Base-by-base conservation (phyloP, 1,284 basidiomycete genomes). In the Takashimella tepidaria region DNA sequence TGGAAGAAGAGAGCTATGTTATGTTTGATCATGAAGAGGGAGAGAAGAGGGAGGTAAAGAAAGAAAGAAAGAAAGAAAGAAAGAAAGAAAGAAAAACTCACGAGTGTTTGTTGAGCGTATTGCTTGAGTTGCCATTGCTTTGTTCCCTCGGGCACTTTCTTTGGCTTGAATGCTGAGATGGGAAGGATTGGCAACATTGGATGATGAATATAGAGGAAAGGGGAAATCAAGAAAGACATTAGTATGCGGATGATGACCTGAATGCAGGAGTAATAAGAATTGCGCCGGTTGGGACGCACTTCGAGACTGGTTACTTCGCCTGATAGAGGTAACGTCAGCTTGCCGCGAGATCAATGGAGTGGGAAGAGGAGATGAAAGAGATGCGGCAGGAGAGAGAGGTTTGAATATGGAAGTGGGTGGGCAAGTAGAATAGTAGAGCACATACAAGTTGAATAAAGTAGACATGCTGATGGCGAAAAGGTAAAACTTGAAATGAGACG, bases 111-210 rank as follows among this genome's bases (percentile, higher is more conserved):
- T 72, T 98, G 93, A 12, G 93, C 93, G 74, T 97, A 97, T 75
- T 95, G 92, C 73, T 93, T 85, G 60, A 98, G 79, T 77, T 97
- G 93, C 76, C 93, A 96, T 72, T 96, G 92, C 75, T 95, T 96
- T 27, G 92, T 95, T 41, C 92, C 92, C 74, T 95, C 92, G 6
- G 92, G 88, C 23, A 92, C 87, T 76, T 96, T 92, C 78, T 90
- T 92, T 42, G 92, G 92, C 73, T 95, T 95, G 82, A 97, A 97
- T n/a, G 92, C 74, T 77, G 54, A 16, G 11, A 11, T 10, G 55
- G 8, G 10, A 8, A 37, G 31, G 31, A 37, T 53, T 19, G 55
- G 55, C 16, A 5, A 43, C 12, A 12, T 16, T 21, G n/a, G n/a
- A n/a, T 13, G 12, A 21, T 22, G 45, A 13, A 46, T 37, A 37